Percentiles rank a stretch among this genome's conserved stretches.
phyloP scores from a whole-genome alignment of 805 yeast genomes.

The Candida manassasensis region DNA sequence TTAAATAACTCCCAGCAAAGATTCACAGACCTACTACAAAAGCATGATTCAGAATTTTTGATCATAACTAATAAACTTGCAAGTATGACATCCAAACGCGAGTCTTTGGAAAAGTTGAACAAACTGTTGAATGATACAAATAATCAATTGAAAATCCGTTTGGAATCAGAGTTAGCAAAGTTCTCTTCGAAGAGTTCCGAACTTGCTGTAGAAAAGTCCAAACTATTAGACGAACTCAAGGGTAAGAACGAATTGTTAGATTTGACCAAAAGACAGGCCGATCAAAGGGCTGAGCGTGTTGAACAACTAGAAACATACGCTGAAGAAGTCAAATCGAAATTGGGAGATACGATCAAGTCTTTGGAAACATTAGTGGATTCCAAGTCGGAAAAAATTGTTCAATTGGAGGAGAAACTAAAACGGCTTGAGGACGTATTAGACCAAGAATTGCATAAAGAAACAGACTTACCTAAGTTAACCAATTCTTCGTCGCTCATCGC shows the following conservation, averaged over 20 bases:
- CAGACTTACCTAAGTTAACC: conserved; percentile 42
- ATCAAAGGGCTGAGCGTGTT: conserved; percentile 50
- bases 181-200: conserved; percentile 19
- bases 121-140: conserved; percentile 37
- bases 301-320: conserved; percentile 47
- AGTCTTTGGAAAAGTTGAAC: conserved; percentile 30
- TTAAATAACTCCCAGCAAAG: conserved; percentile 30
- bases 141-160: conserved; percentile 43
- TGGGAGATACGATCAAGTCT: conserved; percentile 31
- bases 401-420: conserved; percentile 31
- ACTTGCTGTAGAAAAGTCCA: conserved; percentile 45
- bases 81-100: conserved; percentile 21
- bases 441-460: conserved; percentile 33
- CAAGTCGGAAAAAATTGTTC: conserved; percentile 29
- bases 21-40: conserved; percentile 34
- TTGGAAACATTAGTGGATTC: conserved; percentile 30
- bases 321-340: conserved; percentile 35
- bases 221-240: conserved; percentile 30
- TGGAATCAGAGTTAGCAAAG: conserved; percentile 21
- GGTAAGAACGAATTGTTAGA: conserved; percentile 58
- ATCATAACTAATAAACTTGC: conserved; percentile 25
- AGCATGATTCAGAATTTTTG: conserved; percentile 34
- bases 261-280: conserved; percentile 49
- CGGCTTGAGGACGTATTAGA: conserved; percentile 40
- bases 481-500: conserved; percentile 54